Evolutionary conservation across 202 grass and related monocot species (phyloP), one percentile per base, ranked within the genome.

Genomic region (Panicum hallii): DNA sequence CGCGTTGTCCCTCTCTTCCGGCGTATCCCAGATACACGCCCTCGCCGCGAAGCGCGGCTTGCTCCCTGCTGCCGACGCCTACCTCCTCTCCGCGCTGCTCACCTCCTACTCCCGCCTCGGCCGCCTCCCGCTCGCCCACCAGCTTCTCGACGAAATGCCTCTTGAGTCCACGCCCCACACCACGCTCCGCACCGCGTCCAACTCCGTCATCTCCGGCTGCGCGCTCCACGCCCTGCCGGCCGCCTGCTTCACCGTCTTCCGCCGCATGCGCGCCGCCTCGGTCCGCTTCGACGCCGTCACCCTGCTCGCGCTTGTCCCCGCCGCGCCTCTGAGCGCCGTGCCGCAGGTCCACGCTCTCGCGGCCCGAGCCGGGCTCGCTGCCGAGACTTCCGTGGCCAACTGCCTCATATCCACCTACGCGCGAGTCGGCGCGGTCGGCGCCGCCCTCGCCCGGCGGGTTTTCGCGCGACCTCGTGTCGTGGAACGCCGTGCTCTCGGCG

Each of bases 391-490:
- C 3, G 93, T 92, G 49, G 75, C 90, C 13, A 94, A 94, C 56
- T 94, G 90, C 75, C 30, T 92, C 61, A 61, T 92, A 17, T 90
- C 90, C 0, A 67, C 60, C 0, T 94, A 92, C 65, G 79, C 85
- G 11, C 90, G 83, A 41, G 57, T 72, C 15, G 80, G 89, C 3
- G 84, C 69, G 5, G 70, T 68, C 36, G 81, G 81, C 58, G 36
- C 78, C 10, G 85, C 71, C 65, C 79, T 89, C 10, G 88, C 93
- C 41, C 66, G 88, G 17, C 68, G 70, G 55, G 45, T 95, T 2
- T 95, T 95, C 79, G 55, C 86, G 83, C 40, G 89, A 88, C 72
- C 72, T 95, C 53, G 83, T 95, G 48, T 92, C 90, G 8, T 92
- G 90, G 93, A 94, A 94, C 46, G 88, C 90, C 48, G 84, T 94